Evolutionary conservation across 768 basidiomycete genomes (phyloP), one percentile per base, ranked within the genome.

Genomic region (Collybiopsis confluens): DNA sequence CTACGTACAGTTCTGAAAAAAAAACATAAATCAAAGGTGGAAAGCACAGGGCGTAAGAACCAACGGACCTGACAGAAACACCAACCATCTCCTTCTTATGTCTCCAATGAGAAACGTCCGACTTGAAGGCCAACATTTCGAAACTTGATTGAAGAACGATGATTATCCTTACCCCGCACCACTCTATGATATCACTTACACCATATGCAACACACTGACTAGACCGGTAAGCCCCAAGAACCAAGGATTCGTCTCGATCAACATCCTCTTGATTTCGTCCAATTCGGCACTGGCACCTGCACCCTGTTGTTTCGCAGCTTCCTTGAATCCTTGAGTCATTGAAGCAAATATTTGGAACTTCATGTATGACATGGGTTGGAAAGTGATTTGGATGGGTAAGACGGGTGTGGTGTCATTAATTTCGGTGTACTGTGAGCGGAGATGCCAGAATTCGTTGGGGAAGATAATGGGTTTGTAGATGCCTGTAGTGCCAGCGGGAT

Each of bases 41-140:
- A 40, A 16, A 45, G 18, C n/a, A 47, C 24, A 36, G 13, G 48
- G 28, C 49, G 47, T 49, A 44, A 41, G 41, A 21, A 45, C 33
- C 15, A 52, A 20, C 56, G 58, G 61, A 90, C 89, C 94, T 83
- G 59, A 99, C 80, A 49, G 93, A 96, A 13, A 99, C 95, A 11
- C 97, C 97, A 56, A 90, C 88, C 69, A 98, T 83, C 67, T 98
- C 94, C 61, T 94, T 87, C 74, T 85, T 95, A 64, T 93, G 85
- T 37, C 93, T 78, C 95, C 95, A 98, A 66, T 98, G 96, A 26
- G 88, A 84, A 40, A 98, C 91, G 63, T 98, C 96, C 24, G 83
- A 88, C 65, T 90, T 91, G 82, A 98, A 98, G 13, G 96, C 96
- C 54, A 97, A 74, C 82, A 97, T 90, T 72, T 96, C 93, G 65